Evolutionary conservation across 2,329 filamentous ascomycete species (phyloP), one percentile per base, ranked within the genome.

Genomic region (Parascedosporium putredinis): DNA sequence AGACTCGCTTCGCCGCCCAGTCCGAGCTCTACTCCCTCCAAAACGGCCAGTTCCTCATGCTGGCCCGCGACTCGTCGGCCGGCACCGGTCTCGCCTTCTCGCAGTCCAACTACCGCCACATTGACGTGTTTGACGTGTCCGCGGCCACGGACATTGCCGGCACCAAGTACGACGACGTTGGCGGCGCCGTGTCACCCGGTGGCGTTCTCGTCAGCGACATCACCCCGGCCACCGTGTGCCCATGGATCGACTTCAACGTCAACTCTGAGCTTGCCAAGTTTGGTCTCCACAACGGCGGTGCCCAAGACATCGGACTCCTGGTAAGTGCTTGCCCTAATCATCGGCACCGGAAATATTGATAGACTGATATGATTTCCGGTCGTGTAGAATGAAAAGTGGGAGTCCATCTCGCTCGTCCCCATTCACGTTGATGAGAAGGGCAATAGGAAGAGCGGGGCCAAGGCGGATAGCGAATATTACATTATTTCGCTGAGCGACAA

Each of bases 351-450:
- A n/a, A n/a, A n/a, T n/a, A n/a, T n/a, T n/a, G n/a, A n/a, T n/a
- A n/a, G n/a, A n/a, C n/a, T n/a, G n/a, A n/a, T n/a, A n/a, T n/a
- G n/a, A n/a, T n/a, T n/a, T n/a, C n/a, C n/a, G n/a, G n/a, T n/a
- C n/a, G n/a, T n/a, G 10, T 10, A 42, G 38, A 42, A 88, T 57
- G 84, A 88, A 69, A 88, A 88, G 60, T 88, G 84, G 85, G 84
- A 89, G 68, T 78, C 76, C 18, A 64, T 88, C 46, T 76, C 79
- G 2, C 60, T 87, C 22, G 72, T 80, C 2, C 81, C 81, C 1
- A 74, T 79, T 5, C 70, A 79, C 56, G 38, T 42, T 20, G 43
- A 45, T 16, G 43, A 45, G 24, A 45, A 45, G 43, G 43, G 27
- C 18, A 31, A 20, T 9, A 52, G 57, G 2, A 61, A 65, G 50